phyloP scores from a whole-genome alignment of 2,329 filamentous ascomycete species.

The Allantophomopsis lycopodina region DNA sequence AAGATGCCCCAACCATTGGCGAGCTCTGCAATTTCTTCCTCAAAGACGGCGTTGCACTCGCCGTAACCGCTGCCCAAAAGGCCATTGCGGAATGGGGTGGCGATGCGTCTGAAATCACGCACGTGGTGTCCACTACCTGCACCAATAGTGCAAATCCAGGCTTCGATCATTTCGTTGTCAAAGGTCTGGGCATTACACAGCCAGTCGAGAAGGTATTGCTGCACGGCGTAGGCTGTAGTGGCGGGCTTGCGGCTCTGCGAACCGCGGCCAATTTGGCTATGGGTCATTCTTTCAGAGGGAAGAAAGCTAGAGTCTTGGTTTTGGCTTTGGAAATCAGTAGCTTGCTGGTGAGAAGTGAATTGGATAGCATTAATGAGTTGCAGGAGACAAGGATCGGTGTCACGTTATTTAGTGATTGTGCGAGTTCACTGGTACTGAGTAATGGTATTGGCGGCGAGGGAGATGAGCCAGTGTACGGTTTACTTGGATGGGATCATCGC shows the following conservation, averaged over 20 bases:
- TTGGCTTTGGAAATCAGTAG: constrained; percentile 51
- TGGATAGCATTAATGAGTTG: constrained; percentile 44
- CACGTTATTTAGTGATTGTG: constrained; percentile 57
- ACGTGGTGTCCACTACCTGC: constrained; percentile 54
- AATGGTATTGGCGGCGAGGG: constrained; percentile 39
- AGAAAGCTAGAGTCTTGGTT: constrained; percentile 49
- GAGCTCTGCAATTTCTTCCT: constrained; percentile 42
- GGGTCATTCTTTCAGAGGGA: constrained; percentile 42
- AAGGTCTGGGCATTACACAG: constrained; percentile 39
- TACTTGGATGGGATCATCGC: constrained; percentile 52
- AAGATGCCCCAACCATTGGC: constrained; percentile 35
- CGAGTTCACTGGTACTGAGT: constrained; percentile 49
- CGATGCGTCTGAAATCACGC: constrained; percentile 40
- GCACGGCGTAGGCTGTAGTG: constrained; percentile 53
- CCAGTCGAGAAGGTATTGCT: constrained; percentile 51
- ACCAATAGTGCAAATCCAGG: constrained; percentile 58
- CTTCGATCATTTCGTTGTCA: constrained; percentile 51
- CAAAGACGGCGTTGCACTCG: constrained; percentile 41
- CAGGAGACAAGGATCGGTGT: constrained; percentile 52
- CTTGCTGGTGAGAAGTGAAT: constrained; percentile 46
- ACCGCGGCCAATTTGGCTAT: constrained; percentile 55
- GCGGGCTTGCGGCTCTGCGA: constrained; percentile 45
- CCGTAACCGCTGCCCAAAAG: constrained; percentile 37
- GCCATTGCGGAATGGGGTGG: constrained; percentile 40
- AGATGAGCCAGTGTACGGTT: constrained; percentile 32